A percentile compares a stretch with the other conserved stretches of the same genome.
phyloP scores from a whole-genome alignment of 208 protist species.

The Endotrypanum monterogeii region DNA sequence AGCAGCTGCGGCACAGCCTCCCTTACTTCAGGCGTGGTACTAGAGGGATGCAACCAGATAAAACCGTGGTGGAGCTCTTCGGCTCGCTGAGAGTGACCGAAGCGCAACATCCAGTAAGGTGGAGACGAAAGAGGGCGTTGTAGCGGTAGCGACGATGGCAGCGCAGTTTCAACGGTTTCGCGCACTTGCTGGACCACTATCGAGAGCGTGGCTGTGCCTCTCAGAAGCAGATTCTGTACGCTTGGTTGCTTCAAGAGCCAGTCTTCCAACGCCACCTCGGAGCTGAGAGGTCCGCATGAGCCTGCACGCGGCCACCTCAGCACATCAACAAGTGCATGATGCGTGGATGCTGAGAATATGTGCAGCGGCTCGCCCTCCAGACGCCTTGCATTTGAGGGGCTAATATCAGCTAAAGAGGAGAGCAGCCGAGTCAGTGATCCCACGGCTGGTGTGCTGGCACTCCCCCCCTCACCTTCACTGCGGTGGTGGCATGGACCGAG shows the following conservation, averaged over 20 bases:
- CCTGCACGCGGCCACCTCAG: constrained; percentile 24
- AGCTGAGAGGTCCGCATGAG: constrained; percentile 8
- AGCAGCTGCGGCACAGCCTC: constrained; percentile 49
- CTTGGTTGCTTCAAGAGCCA: constrained; percentile 25
- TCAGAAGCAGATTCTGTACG: constrained; percentile 10
- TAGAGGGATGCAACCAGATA: constrained; percentile 81
- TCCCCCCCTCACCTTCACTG: background rate
- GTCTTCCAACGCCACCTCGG: constrained; percentile 27
- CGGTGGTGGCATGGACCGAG: background rate
- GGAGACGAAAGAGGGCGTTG: background rate
- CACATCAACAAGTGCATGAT: constrained; percentile 26
- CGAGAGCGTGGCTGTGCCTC: constrained; percentile 9
- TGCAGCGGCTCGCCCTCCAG: constrained; percentile 19
- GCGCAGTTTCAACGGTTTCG: constrained; percentile 9
- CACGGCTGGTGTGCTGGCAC: background rate
- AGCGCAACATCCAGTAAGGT: constrained; percentile 15
- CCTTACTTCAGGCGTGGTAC: constrained; percentile 40
- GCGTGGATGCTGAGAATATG: constrained; percentile 18
- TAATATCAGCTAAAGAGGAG: constrained; percentile 4
- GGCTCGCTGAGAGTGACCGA: constrained; percentile 24
- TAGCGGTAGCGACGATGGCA: background rate
- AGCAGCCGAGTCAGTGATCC: constrained; percentile 20
- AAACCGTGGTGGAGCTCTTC: constrained; percentile 70
- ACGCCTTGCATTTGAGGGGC: background rate
- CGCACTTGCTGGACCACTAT: constrained; percentile 24